Evolutionary conservation across 164 flowering plant species (phyloP), one percentile per base, ranked within the genome.

Genomic region (Cinnamomum micranthum): DNA sequence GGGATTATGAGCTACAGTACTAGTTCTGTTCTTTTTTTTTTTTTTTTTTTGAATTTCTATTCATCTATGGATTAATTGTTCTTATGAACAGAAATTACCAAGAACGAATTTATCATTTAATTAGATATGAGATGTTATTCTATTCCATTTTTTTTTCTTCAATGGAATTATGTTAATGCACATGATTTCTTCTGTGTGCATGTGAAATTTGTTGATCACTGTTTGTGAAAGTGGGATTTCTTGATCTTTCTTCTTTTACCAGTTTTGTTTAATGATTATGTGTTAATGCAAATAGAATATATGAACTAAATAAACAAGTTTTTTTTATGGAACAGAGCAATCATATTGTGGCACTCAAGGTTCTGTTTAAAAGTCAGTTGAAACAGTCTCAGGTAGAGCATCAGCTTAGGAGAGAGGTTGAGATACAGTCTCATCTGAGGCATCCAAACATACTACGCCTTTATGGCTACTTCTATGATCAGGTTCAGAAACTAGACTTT

Each of bases 351-450:
- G 99, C 99, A 2, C 83, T 95, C 7, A 95, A 95, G 81, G 98
- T 95, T 22, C 89, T 95, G n/a, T 95, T 95, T 68, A 95, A 95
- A 86, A 87, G 86, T 85, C 98, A 95, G 84, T 81, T 95, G 77
- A 94, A 95, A 68, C 91, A 92, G 82, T 92, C 98, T 65, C 99
- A 93, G 77, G 98, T 93, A 71, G 98, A 95, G 80, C 99, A 95
- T 78, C 99, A 95, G 85, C 95, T 95, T 33, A 90, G 97, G 2
- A 79, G 99, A 35, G 99, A 95, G 81, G 97, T 95, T 47, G 99
- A 95, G 77, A 95, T 95, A 68, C 99, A 95, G 72, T 90, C 97
- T 77, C 98, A 93, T 81, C 93, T 95, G 24, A 82, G 98, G 22
- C 93, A 95, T 70, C 92, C 97, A 3, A 93, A 95, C 68, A 93